Evolutionary conservation across 2,329 filamentous ascomycete genomes (phyloP).

Genomic region (Fusarium tricinctum): DNA sequence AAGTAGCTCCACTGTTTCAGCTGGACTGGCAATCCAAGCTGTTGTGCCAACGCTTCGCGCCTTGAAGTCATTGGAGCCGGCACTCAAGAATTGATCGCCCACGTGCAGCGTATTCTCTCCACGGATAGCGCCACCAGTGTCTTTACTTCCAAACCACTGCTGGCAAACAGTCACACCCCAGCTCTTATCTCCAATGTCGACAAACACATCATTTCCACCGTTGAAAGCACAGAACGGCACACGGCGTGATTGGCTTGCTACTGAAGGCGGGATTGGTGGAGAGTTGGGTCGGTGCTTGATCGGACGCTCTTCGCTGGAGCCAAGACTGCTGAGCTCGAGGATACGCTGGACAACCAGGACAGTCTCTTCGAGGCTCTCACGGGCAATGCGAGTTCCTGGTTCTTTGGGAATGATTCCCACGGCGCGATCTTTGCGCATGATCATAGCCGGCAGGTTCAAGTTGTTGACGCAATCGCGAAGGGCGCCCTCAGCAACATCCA

Average conservation of each 20-base stretch:
- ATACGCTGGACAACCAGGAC: conserved; percentile 95
- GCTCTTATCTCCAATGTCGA: conserved; percentile 98
- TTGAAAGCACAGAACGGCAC: conserved; percentile 99
- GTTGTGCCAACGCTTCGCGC: conserved; percentile 92
- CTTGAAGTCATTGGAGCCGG: conserved; percentile 97
- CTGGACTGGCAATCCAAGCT: conserved; percentile 94
- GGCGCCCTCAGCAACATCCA: conserved; percentile 89
- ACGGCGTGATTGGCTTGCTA: conserved; percentile 45
- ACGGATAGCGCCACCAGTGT: conserved; percentile 64
- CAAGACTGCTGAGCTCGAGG: conserved; percentile 81
- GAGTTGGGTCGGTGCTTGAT: conserved; percentile 43
- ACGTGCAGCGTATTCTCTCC: conserved; percentile 90
- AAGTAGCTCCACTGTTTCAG: conserved; percentile 89
- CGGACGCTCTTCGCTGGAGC: conserved; percentile 50
- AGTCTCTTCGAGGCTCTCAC: conserved; percentile 95
- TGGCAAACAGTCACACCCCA: conserved; percentile 96
- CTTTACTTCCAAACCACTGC: conserved; percentile 79
- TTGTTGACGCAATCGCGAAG: conserved; percentile 84
- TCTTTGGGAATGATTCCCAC: conserved; percentile 81
- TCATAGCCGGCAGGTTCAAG: conserved; percentile 81
- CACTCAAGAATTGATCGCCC: conserved; percentile 95
- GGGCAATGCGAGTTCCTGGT: conserved; percentile 76
- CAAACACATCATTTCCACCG: conserved; percentile 96
- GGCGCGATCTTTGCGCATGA: conserved; percentile 90
- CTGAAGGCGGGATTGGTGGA: conserved; percentile 35